Base-by-base conservation (phyloP, 1,139 yeast genomes). In the Kluyveromyces sp. region DNA sequence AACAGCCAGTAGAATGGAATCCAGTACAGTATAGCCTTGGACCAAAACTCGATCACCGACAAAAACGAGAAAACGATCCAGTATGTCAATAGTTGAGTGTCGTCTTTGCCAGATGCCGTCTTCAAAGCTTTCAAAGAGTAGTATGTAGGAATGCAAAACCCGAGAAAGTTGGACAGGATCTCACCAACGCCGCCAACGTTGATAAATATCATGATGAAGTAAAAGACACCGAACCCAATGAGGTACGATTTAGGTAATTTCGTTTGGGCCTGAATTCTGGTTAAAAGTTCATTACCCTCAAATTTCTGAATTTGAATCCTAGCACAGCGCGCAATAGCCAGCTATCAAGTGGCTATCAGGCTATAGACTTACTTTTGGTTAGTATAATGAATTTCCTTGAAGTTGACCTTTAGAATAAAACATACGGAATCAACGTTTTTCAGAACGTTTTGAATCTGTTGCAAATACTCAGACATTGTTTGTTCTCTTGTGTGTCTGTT, bases 11-110 rank as follows among this genome's bases (percentile, higher is more conserved):
- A 92, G 65, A 92, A 88, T 59, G 99, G 98, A 55, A 92, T 68
- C 94, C 96, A 85, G 74, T 85, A 86, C 51, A 89, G 75, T 56
- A 94, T 83, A 34, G 96, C 83, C 61, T 80, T 78, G 49, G 96
- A 82, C 97, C 97, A 92, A 75, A 87, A 92, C 70, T 92, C 99
- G 58, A 87, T 61, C 41, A 92, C 92, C 64, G 82, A 85, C 70
- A 92, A 78, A 58, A 80, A 80, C 28, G 96, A 95, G 64, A 86
- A 92, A 26, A 92, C 95, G 48, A 92, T 96, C 98, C 98, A 92
- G 68, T 92, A 89, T 31, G 96, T 83, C 62, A 92, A 76, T 65
- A 84, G 77, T 58, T 86, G 83, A 49, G 94, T 83, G 65, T 88
- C 96, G 63, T 88, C 96, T 33, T 70, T 68, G 38, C 79, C 70